Percentiles rank a stretch among this genome's conserved stretches.
phyloP scores from a whole-genome alignment of 208 protist genomes.

The Borovskyia barvae region DNA sequence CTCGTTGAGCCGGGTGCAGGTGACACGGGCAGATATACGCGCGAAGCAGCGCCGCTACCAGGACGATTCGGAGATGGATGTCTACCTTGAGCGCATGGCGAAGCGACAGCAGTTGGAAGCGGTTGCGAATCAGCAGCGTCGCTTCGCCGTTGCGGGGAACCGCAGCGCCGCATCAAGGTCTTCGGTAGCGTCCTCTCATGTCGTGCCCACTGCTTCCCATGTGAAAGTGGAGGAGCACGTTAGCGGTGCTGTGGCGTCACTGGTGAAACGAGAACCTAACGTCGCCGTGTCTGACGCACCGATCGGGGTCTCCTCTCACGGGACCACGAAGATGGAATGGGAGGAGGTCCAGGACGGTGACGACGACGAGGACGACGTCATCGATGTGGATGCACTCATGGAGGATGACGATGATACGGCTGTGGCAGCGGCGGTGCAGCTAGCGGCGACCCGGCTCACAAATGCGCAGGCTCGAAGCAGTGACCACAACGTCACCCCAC shows the following conservation, averaged over 20 bases:
- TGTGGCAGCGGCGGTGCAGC: conserved; percentile 14
- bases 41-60: conserved; percentile 58
- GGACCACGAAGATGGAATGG: conserved; percentile 3
- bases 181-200: too few relatives aligned
- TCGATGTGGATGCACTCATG: conserved; percentile 82
- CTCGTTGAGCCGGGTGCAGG: conserved; percentile 55
- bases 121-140: conserved; percentile 30
- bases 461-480: not conserved
- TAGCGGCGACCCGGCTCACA: conserved; percentile 9
- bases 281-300: too few relatives aligned
- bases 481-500: not conserved
- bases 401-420: conserved; percentile 46
- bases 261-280: conserved; percentile 24
- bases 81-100: conserved; percentile 32
- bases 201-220: not conserved
- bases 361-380: conserved; percentile 22
- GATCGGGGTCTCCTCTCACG: not conserved
- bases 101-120: conserved; percentile 60
- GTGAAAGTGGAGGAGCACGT: not conserved
- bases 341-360: not conserved
- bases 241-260: not conserved
- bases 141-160: not conserved
- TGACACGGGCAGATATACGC: conserved; percentile 56
- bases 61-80: conserved; percentile 52
- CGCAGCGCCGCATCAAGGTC: not conserved